Evolutionary conservation across 1,139 yeast species (phyloP), one percentile per base, ranked within the genome.

Genomic region (Geotrichum histeridarum): DNA sequence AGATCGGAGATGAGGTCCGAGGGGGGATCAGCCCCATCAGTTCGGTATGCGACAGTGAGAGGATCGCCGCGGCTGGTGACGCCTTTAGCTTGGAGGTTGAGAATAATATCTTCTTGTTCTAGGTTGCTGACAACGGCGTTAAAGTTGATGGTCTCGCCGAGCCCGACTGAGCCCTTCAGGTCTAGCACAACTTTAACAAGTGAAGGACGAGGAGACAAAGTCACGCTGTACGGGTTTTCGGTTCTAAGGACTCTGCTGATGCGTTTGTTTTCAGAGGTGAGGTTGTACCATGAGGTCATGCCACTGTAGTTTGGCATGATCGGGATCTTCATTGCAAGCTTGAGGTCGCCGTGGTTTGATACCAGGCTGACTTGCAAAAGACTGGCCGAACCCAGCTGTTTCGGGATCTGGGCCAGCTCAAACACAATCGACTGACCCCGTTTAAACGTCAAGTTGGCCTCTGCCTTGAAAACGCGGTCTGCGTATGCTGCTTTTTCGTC

Each of bases 171-270:
- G 7, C 61, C 43, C 7, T 58, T 60, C 11, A 59, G 54, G 27
- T 54, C 58, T 14, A 54, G 51, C 12, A 59, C 46, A 9, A 65
- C 51, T 31, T 53, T 56, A 38, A 67, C 54, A 18, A 60, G 59
- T 2, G 70, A 64, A 1, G 70, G 70, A 22, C 70, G 58, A 2
- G 70, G 70, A 6, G 60, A 56, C 4, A 65, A 57, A 12, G 9
- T 42, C 42, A 42, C 44, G 12, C 30, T 39, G 38, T n/a, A 48
- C 3, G 49, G 47, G 32, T 50, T 41, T 14, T 35, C 8, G 22
- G 37, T 32, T 36, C 50, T 32, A 11, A 48, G 36, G 41, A 32
- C 17, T 22, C 50, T 31, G 27, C 33, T 11, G 11, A 39, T 35
- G n/a, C 36, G 6, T 8, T 6, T 35, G 33, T 31, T 14, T 6